Base-by-base conservation (phyloP, 1,139 yeast genomes). In the Hyphopichia wangnamkhiaoensis region DNA sequence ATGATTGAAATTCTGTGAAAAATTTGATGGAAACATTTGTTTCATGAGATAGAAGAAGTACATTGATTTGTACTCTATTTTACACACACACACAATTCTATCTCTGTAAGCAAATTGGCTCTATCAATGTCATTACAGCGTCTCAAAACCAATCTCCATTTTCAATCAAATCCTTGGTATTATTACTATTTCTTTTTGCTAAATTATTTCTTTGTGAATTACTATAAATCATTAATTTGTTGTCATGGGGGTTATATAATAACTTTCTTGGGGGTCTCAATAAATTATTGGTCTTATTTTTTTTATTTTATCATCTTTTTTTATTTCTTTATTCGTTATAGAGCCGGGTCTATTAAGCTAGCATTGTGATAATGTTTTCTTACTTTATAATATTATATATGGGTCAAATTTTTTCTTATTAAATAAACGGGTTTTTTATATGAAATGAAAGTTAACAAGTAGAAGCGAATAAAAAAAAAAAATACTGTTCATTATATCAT, bases 341-440 rank as follows among this genome's bases (percentile, higher is more conserved):
- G 34, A 35, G 38, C 38, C 38, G 38, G 31, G 38, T 35, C 38
- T n/a, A n/a, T n/a, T n/a, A n/a, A n/a, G 38, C 31, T 35, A 31
- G 23, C 7, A 4, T 31, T 19, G 14, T 31, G 10, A 31, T 13
- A 18, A 12, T 16, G 17, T 5, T 29, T 16, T 30, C 18, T 35
- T 25, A 5, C 13, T 29, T 29, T 8, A 8, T 31, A 18, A 31
- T 8, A 16, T 12, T 33, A 27, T 29, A 20, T 27, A 21, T 20
- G 38, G 30, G 21, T 31, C 25, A n/a, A n/a, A n/a, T n/a, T 13
- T n/a, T 31, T 15, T n/a, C n/a, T 30, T 12, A n/a, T 28, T 12
- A 21, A 35, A 30, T 35, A 23, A n/a, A 35, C 38, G 38, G 34
- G 38, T 24, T 31, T 18, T 9, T 12, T 31, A 19, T n/a, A n/a